Conservation (phyloP, 352 stramenopile species). For the Phytophthora quininea region DNA sequence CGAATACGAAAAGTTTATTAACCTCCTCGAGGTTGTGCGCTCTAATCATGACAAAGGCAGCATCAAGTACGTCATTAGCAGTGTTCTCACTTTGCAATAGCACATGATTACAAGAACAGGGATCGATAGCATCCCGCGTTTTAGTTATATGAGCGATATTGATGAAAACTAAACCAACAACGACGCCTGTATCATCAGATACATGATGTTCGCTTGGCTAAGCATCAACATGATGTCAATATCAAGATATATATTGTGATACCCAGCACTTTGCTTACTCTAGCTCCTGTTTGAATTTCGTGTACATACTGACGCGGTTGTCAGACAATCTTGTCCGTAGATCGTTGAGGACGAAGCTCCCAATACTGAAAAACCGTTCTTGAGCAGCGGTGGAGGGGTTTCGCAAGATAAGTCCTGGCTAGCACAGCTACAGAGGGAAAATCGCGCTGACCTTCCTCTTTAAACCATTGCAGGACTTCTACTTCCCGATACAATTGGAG, state of each 20-base stretch:
- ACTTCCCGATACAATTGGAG: slow-evolving; percentile 7
- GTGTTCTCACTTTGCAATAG: no score
- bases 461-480: not conserved
- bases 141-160: no score
- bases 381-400: not conserved
- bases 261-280: not conserved
- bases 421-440: not conserved
- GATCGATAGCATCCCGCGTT: no score
- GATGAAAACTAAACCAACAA: no score
- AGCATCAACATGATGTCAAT: not conserved
- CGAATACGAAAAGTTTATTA: no score
- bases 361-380: slow-evolving; percentile 2
- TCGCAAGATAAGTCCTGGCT: not conserved
- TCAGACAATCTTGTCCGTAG: slow-evolving; percentile 1
- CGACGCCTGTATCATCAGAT: no score
- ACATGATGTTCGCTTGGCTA: no score
- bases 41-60: no score
- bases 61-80: no score
- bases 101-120: no score
- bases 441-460: not conserved
- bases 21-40: no score
- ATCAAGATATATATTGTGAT: not conserved
- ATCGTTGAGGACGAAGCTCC: not conserved
- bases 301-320: not conserved
- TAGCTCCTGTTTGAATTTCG: not conserved